phyloP scores from a whole-genome alignment of 345 rosid species.

The Citrus inodora region DNA sequence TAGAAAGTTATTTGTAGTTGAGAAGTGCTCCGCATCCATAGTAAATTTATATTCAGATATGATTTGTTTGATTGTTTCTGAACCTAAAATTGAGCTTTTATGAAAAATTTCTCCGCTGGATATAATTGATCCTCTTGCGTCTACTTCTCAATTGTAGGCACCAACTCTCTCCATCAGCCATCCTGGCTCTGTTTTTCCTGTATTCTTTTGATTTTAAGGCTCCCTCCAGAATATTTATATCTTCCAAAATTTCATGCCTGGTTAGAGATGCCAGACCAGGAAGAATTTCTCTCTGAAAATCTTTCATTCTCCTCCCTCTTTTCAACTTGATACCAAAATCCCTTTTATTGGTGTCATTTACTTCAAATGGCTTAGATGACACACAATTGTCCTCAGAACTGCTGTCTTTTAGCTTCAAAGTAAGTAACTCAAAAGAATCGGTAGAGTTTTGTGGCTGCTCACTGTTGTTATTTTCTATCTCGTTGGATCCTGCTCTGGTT shows the following conservation, averaged over 20 bases:
- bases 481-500: slow-evolving; percentile 20
- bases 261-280: slow-evolving; percentile 63
- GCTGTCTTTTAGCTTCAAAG: slow-evolving; percentile 48
- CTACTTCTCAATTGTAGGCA: slow-evolving; percentile 35
- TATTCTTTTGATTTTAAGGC: slow-evolving; percentile 82
- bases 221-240: slow-evolving; percentile 64
- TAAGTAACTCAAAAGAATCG: slow-evolving; percentile 58
- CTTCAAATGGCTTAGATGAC: slow-evolving; percentile 56
- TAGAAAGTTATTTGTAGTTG: slow-evolving; percentile 1
- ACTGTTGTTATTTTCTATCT: slow-evolving; percentile 19
- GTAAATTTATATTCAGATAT: not conserved
- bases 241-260: slow-evolving; percentile 68
- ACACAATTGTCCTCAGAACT: slow-evolving; percentile 41
- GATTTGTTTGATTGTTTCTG: not conserved
- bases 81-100: slow-evolving; percentile 12
- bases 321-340: slow-evolving; percentile 54
- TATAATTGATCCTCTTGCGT: slow-evolving; percentile 27
- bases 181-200: slow-evolving; percentile 48
- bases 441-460: slow-evolving; percentile 38
- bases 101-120: slow-evolving; percentile 23
- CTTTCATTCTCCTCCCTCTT: slow-evolving; percentile 82
- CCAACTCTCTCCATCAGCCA: slow-evolving; percentile 40
- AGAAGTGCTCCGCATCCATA: not conserved
- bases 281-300: slow-evolving; percentile 74
- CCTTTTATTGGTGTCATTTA: slow-evolving; percentile 32